Conservation (phyloP, 1,139 yeast genomes). For the Taphrina wiesneri region DNA sequence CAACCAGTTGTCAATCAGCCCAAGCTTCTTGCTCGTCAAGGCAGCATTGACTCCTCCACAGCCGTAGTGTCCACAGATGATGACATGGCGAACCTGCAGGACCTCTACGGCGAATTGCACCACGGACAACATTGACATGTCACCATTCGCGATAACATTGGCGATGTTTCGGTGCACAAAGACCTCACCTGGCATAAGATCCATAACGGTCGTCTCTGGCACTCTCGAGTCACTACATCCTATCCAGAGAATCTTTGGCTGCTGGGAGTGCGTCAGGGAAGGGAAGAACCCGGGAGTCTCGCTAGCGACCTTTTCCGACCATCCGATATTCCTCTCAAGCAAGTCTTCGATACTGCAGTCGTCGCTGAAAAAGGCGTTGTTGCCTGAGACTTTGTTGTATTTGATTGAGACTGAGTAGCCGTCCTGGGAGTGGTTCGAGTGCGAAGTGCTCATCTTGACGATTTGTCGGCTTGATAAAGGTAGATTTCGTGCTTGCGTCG, state of each 20-base stretch:
- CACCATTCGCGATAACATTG: conserved; percentile 71
- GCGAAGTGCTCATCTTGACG: background rate
- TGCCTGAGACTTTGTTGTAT: conserved; percentile 13
- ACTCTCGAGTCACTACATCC: conserved; percentile 95
- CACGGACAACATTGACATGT: conserved; percentile 75
- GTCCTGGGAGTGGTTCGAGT: background rate
- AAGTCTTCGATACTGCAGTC: conserved; percentile 40
- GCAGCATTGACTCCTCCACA: conserved; percentile 97
- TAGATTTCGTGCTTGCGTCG: background rate
- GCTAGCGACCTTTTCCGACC: conserved; percentile 62
- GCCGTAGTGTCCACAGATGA: conserved; percentile 96
- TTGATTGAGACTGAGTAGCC: conserved; percentile 24
- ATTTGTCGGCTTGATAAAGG: background rate
- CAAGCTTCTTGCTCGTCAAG: conserved; percentile 65
- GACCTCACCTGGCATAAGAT: conserved; percentile 82
- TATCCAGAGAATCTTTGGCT: conserved; percentile 92
- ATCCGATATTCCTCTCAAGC: conserved; percentile 65
- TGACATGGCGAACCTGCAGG: conserved; percentile 74
- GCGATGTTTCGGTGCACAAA: conserved; percentile 95
- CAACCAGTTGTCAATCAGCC: conserved; percentile 76
- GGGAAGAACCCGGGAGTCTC: conserved; percentile 65
- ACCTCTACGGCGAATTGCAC: conserved; percentile 89
- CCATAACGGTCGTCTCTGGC: conserved; percentile 69
- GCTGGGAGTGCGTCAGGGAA: conserved; percentile 79
- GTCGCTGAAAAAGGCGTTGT: conserved; percentile 25